These are phyloP conservation scores for Corinectria fuckeliana DNA, from an alignment of 2,329 filamentous ascomycete genomes.

Conservation along the genomic window DNA sequence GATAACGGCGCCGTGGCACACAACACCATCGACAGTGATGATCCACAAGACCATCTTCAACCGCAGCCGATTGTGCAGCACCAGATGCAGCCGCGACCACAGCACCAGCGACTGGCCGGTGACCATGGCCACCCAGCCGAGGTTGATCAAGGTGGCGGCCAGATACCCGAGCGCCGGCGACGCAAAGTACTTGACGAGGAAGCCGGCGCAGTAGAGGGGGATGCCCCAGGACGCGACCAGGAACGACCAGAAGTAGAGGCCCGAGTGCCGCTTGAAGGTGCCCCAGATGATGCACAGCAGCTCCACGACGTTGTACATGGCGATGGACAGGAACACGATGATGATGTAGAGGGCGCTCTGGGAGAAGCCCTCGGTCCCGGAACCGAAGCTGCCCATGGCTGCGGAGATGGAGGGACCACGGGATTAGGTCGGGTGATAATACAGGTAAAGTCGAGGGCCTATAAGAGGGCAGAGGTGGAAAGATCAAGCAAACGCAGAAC, in stretches of 20 bases:
- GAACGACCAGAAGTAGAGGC: constrained; percentile 50
- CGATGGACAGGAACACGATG: constrained; percentile 41
- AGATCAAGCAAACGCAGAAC: neutral
- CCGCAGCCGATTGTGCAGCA: constrained; percentile 56
- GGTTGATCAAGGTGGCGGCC: constrained; percentile 28
- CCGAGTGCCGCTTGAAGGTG: constrained; percentile 44
- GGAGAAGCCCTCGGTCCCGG: constrained; percentile 31
- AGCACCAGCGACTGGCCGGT: constrained; percentile 67
- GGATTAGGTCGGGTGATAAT: neutral
- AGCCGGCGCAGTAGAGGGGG: constrained; percentile 50
- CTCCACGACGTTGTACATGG: constrained; percentile 46
- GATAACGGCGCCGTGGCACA: constrained; percentile 60
- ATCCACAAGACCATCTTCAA: constrained; percentile 60
- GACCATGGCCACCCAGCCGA: constrained; percentile 56
- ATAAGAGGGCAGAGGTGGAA: neutral
- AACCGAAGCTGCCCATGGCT: constrained; percentile 33
- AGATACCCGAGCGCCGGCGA: constrained; percentile 28
- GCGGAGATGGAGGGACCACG: neutral
- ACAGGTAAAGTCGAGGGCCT: neutral
- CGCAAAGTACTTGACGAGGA: constrained; percentile 49
- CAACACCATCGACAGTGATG: constrained; percentile 61
- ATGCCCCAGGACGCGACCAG: constrained; percentile 45
- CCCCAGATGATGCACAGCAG: constrained; percentile 44
- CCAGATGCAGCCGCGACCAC: constrained; percentile 67
- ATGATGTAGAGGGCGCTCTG: constrained; percentile 32